phyloP scores from a whole-genome alignment of 2,329 filamentous ascomycete genomes.

The Fusarium sp. region DNA sequence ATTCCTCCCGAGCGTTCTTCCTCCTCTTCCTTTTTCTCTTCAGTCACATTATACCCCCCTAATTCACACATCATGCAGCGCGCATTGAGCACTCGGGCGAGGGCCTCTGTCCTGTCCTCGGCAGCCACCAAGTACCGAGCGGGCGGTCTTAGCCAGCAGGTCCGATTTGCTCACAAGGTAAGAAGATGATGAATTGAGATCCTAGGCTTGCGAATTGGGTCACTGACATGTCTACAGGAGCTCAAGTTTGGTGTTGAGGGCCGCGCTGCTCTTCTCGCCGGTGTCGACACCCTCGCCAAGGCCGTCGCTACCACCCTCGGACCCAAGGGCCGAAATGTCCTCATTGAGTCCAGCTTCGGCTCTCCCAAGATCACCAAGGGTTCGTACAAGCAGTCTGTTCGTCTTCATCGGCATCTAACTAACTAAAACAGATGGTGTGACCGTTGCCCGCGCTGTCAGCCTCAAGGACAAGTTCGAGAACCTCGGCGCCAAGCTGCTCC shows the following conservation, averaged over 20 bases:
- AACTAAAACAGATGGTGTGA: constrained; percentile 78
- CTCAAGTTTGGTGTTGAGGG: constrained; percentile 98
- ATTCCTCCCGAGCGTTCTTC: constrained; percentile 41
- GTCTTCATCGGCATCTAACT: constrained; percentile 13
- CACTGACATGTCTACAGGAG: constrained; percentile 71
- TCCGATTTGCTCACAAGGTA: constrained; percentile 98
- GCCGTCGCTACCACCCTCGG: constrained; percentile 96
- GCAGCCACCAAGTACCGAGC: constrained; percentile 74
- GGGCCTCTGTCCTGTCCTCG: constrained; percentile 83
- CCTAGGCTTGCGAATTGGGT: not conserved
- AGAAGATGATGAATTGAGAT: constrained; percentile 42
- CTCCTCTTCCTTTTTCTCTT: constrained; percentile 45
- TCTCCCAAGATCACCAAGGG: constrained; percentile 99
- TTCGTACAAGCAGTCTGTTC: constrained; percentile 56
- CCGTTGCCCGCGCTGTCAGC: constrained; percentile 87
- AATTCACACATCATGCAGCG: constrained; percentile 84
- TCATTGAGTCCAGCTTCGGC: constrained; percentile 98
- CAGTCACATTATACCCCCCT: constrained; percentile 46
- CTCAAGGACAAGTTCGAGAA: constrained; percentile 99
- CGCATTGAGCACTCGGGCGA: constrained; percentile 83
- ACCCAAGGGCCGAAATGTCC: constrained; percentile 97
- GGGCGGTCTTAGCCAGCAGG: constrained; percentile 81
- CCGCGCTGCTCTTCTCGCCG: constrained; percentile 87
- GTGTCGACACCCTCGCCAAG: constrained; percentile 96
- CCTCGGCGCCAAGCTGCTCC: constrained; percentile 93